Base-by-base conservation (phyloP, 2,329 filamentous ascomycete genomes). In the Helminthosporium solani region DNA sequence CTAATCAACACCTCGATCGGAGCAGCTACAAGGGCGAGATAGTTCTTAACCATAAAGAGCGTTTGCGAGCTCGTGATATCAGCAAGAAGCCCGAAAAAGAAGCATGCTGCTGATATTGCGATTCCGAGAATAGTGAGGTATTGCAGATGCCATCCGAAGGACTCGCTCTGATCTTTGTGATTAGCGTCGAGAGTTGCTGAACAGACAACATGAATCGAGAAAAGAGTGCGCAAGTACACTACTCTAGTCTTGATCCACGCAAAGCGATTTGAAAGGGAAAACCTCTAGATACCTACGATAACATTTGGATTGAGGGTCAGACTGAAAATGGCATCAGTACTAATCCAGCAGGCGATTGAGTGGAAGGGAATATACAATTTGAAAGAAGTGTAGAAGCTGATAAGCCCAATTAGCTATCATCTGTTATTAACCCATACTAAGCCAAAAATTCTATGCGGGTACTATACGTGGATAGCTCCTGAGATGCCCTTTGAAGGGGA, bases 101-200 rank as follows among this genome's bases (percentile, higher is more conserved):
- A 89, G 40, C 83, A 85, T 36, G 77, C 55, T 9, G 81, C 75
- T 1, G 85, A 78, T 19, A 86, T 71, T 1, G 77, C 73, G 34
- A 90, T 78, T 20, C 85, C 86, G 47, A 90, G 79, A 61, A 89
- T 89, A 54, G 86, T 90, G 25, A 90, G 77, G 60, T 86, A 88
- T 66, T 88, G 84, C 52, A 84, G 80, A 61, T 87, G 79, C 71
- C 85, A 84, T 46, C 86, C 86, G 57, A 85, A 87, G 1, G 82
- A 76, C 0, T 75, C 71, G 40, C 78, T 78, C 77, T 41, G 74
- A 7, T 18, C 27, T 16, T 20, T 34, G 40, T 46, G 16, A 19
- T 21, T 37, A 37, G 20, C 19, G 33, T 35, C 9, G 12, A 21
- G 16, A 11, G 5, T 21, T 37, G 33, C 3, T 35, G 5, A 5